phyloP scores from a whole-genome alignment of 176 grass and related monocot genomes.

The Rhynchospora pubera region DNA sequence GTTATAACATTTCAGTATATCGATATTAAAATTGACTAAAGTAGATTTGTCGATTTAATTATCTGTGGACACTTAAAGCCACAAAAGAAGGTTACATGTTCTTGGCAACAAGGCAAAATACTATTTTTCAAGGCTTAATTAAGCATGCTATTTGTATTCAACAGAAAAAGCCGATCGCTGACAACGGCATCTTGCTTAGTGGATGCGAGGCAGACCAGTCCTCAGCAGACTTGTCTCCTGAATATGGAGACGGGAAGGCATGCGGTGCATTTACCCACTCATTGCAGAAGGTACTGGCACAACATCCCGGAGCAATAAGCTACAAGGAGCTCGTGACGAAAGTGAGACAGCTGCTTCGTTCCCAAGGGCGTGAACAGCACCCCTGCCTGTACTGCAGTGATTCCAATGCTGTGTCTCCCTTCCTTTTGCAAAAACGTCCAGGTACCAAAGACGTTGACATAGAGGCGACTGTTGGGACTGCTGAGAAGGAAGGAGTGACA shows the following conservation, averaged over 20 bases:
- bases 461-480: too few species aligned
- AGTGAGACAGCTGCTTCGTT: conserved; percentile 27
- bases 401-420: conserved; percentile 35
- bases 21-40: too few species aligned
- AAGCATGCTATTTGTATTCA: not conserved
- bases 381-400: conserved; percentile 76
- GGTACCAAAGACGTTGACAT: too few species aligned
- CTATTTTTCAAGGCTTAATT: not conserved
- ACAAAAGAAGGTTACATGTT: not conserved
- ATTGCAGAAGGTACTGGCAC: conserved; percentile 37
- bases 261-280: conserved; percentile 64
- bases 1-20: too few species aligned
- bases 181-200: conserved; percentile 66
- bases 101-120: too few species aligned
- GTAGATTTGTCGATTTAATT: not conserved
- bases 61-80: not conserved
- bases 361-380: conserved; percentile 42
- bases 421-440: conserved; percentile 30
- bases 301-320: conserved; percentile 35
- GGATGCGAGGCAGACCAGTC: conserved; percentile 72
- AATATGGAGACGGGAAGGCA: conserved; percentile 23
- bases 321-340: conserved; percentile 46
- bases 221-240: conserved; percentile 35
- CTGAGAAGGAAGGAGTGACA: too few species aligned
- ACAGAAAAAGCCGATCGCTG: not conserved